Base-by-base conservation (phyloP, 129 eudicot genomes). In the Cynara cardunculus region DNA sequence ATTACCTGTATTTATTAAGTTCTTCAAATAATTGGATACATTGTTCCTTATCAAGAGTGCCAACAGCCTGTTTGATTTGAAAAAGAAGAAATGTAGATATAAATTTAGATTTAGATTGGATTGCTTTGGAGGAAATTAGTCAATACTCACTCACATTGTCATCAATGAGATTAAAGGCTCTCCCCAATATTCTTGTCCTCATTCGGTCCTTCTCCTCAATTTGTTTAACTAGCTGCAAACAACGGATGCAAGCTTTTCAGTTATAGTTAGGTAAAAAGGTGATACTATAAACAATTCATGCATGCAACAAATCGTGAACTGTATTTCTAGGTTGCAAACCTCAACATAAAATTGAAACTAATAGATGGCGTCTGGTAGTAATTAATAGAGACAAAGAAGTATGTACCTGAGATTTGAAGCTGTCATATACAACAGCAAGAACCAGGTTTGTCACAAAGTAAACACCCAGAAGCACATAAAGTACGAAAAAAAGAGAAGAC, bases 371-470 rank as follows among this genome's bases (percentile, higher is more conserved):
- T 69, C 39, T 22, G 56, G 6, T 37, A 6, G 24, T 49, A 46
- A 44, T 26, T 9, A 30, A 31, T 24, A 24, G 27, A 56, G 27
- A 21, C 0, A 3, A 80, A 69, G 30, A 61, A 81, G 27, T 59
- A 32, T 26, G 77, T 86, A 93, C 98, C 98, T 91, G 89, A 46
- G 80, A 73, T 90, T 92, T 95, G 76, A 95, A 95, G 89, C 99
- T 92, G 82, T 95, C 97, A 53, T 95, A 95, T 9, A 95, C 99
- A 66, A 95, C 99, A 37, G 99, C 99, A 85, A 95, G 97, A 79
- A 95, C 85, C 94, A 95, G 86, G 87, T 89, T 95, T 84, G 97
- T 95, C 85, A 95, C 97, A 25, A 95, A 95, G 93, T 95, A 95
- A 71, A 95, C 99, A 44, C 96, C 99, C 89, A 95, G 73, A 56